A percentile compares a stretch with the other conserved stretches of the same genome.
Evolutionary conservation across 2,329 filamentous ascomycete species (phyloP).

Genomic region (Alternaria consortialis): DNA sequence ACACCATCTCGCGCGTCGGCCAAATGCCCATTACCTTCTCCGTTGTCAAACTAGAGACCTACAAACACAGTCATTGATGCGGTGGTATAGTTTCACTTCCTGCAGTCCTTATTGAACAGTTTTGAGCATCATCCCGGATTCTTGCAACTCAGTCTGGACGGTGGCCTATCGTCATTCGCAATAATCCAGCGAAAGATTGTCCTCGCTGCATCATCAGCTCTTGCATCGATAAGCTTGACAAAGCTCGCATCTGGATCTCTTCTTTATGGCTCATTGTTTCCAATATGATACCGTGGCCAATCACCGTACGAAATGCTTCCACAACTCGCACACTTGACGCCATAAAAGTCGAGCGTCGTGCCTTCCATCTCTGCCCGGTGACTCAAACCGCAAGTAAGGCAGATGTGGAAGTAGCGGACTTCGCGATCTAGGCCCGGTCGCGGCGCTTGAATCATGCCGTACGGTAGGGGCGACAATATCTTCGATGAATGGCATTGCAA

Average conservation of each 20-base stretch:
- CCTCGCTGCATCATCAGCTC: conserved; percentile 17
- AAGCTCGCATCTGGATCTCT: conserved; percentile 22
- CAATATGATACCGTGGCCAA: conserved; percentile 24
- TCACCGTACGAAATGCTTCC: conserved; percentile 22
- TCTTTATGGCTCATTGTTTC: conserved; percentile 24
- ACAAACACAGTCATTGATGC: background rate
- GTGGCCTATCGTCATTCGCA: conserved; percentile 1
- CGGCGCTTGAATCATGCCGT: conserved; percentile 19
- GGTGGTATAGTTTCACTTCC: background rate
- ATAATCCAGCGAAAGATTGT: conserved; percentile 14
- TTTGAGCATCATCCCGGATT: background rate
- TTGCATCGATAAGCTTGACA: conserved; percentile 17
- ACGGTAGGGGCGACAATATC: conserved; percentile 21
- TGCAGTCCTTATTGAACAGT: background rate
- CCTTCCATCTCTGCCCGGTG: conserved; percentile 25
- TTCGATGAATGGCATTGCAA: conserved; percentile 19
- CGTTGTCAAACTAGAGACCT: background rate
- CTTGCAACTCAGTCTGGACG: background rate
- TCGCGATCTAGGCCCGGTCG: conserved; percentile 2
- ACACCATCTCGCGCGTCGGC: background rate
- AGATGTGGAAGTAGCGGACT: conserved; percentile 24
- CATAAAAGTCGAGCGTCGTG: conserved; percentile 22
- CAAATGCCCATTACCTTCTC: background rate
- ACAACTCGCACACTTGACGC: conserved; percentile 19
- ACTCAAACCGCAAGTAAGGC: conserved; percentile 20